phyloP scores from a whole-genome alignment of 2,329 filamentous ascomycete species.

The Leptographium radiaticola region DNA sequence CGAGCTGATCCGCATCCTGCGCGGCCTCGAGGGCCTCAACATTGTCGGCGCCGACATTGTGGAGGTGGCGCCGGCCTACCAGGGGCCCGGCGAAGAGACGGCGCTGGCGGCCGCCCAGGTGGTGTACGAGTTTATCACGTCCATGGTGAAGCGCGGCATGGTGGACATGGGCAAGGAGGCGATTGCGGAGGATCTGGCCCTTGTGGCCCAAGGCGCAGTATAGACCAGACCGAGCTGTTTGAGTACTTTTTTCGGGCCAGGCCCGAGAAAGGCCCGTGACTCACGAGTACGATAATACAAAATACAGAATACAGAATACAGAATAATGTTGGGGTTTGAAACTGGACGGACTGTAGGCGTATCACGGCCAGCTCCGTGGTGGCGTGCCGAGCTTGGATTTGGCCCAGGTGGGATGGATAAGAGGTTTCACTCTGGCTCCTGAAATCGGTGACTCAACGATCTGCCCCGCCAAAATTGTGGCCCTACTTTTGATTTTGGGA shows the following conservation, averaged over 20 bases:
- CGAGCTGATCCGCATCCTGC: conserved; percentile 71
- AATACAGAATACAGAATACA: too few species aligned
- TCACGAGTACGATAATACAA: too few species aligned
- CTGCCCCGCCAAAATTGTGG: conserved; percentile 8
- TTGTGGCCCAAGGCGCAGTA: conserved; percentile 17
- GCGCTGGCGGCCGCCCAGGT: conserved; percentile 74
- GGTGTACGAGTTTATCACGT: conserved; percentile 74
- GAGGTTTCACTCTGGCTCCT: conserved; percentile 3
- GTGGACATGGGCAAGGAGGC: conserved; percentile 23
- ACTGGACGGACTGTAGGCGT: too few species aligned
- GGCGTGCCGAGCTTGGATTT: too few species aligned
- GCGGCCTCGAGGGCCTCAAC: conserved; percentile 72
- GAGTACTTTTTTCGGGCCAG: too few species aligned
- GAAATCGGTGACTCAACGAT: conserved; percentile 12
- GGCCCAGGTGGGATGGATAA: too few species aligned
- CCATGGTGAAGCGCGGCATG: conserved; percentile 39
- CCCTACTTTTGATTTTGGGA: conserved; percentile 1
- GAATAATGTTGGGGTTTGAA: too few species aligned
- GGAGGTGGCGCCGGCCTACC: conserved; percentile 77
- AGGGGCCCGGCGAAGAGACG: conserved; percentile 67
- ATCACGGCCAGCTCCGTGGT: too few species aligned
- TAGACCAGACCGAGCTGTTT: neutral
- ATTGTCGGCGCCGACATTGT: conserved; percentile 84
- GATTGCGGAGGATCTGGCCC: conserved; percentile 6
- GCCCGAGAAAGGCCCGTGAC: too few species aligned